Evolutionary conservation across 148 eudicot genomes (phyloP).

Genomic region (Bassia scoparia): DNA sequence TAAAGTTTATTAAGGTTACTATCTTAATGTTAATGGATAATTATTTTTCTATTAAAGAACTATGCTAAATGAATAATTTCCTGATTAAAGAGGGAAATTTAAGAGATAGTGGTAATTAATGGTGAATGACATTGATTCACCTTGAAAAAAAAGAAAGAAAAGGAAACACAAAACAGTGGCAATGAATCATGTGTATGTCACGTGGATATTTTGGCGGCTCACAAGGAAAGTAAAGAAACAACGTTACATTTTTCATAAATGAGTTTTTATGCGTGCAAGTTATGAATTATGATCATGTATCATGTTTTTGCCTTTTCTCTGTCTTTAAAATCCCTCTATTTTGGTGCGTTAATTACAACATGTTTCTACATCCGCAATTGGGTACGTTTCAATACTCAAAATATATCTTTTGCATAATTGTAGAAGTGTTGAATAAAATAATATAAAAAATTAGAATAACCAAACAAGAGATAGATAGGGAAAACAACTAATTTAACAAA

Average conservation of each 20-base stretch:
- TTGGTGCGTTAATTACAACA: neutral
- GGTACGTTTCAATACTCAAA: too few species aligned
- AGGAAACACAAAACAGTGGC: neutral
- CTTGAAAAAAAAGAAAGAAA: neutral
- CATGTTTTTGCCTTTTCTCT: neutral
- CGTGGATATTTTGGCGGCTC: slow-evolving; percentile 26
- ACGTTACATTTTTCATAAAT: neutral
- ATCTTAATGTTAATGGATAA: neutral
- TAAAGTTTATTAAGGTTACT: neutral
- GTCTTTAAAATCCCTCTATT: neutral
- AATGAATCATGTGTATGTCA: slow-evolving; percentile 19
- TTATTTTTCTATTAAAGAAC: neutral
- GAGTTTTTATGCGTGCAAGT: neutral
- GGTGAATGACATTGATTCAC: slow-evolving; percentile 1
- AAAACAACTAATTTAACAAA: too few species aligned
- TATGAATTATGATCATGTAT: neutral
- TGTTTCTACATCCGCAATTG: neutral
- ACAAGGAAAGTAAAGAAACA: neutral
- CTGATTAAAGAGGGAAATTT: neutral
- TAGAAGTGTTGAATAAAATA: too few species aligned
- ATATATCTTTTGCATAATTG: too few species aligned
- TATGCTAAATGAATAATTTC: neutral
- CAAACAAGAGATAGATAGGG: too few species aligned
- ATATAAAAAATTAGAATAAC: too few species aligned
- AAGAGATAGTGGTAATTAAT: too few species aligned